Conservation (phyloP, 1,139 yeast species). For the Candida dubliniensis region DNA sequence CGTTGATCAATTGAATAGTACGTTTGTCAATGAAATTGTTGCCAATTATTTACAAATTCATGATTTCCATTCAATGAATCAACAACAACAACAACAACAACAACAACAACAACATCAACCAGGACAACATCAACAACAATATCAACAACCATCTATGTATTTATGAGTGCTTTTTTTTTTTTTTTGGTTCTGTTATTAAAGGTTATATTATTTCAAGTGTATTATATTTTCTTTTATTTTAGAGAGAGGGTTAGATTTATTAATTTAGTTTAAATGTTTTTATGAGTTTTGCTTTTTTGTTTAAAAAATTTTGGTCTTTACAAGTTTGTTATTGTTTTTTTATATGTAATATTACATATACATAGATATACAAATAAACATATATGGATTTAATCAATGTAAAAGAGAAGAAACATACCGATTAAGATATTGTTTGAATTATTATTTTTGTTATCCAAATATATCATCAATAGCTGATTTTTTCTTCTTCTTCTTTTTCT, state of each 20-base stretch:
- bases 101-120: slow-evolving; percentile 12
- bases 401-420: not conserved
- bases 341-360: too few species aligned
- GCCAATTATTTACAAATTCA: slow-evolving; percentile 14
- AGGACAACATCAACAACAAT: slow-evolving; percentile 7
- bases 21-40: slow-evolving; percentile 20
- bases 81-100: slow-evolving; percentile 9
- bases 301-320: too few species aligned
- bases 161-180: too few species aligned
- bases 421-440: not conserved
- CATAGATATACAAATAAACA: too few species aligned
- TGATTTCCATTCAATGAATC: slow-evolving; percentile 12
- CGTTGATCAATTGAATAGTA: slow-evolving; percentile 40
- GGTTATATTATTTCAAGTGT: not conserved
- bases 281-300: not conserved
- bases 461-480: slow-evolving; percentile 59
- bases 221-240: not conserved
- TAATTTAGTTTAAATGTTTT: not conserved
- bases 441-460: slow-evolving; percentile 24
- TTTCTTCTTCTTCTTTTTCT: slow-evolving; percentile 43
- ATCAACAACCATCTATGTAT: slow-evolving; percentile 6
- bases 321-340: too few species aligned
- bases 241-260: not conserved
- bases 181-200: too few species aligned
- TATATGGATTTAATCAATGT: too few species aligned